Evolutionary conservation across 2,329 filamentous ascomycete genomes (phyloP).

Genomic region (Fusarium xyrophilum): DNA sequence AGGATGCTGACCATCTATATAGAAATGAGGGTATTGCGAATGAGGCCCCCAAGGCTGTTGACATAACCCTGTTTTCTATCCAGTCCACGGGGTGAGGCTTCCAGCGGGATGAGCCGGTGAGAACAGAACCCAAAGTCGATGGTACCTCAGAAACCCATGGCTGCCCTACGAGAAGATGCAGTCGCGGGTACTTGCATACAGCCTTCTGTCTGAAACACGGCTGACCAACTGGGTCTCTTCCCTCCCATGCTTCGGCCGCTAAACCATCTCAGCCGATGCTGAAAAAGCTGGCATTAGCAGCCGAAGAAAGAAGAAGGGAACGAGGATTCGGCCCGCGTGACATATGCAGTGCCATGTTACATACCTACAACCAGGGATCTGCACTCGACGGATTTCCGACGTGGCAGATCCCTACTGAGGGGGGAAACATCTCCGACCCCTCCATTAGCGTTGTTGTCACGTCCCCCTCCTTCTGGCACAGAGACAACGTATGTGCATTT

Average conservation of each 20-base stretch:
- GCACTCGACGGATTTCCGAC: background rate
- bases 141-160: background rate
- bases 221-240: background rate
- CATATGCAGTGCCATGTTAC: background rate
- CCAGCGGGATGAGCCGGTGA: background rate
- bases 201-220: background rate
- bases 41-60: background rate
- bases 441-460: background rate
- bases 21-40: background rate
- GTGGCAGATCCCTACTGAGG: background rate
- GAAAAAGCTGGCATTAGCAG: background rate
- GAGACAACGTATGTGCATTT: background rate
- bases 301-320: background rate
- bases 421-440: background rate
- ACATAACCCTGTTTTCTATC: background rate
- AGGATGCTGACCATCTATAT: background rate
- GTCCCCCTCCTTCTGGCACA: background rate
- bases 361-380: background rate
- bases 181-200: background rate
- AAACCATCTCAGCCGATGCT: background rate
- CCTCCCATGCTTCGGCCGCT: background rate
- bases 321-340: background rate
- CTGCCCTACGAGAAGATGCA: background rate
- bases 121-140: background rate
- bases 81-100: background rate